Conservation (phyloP, 225 moss, liverwort and hornwort species). For the Lunularia cruciata region DNA sequence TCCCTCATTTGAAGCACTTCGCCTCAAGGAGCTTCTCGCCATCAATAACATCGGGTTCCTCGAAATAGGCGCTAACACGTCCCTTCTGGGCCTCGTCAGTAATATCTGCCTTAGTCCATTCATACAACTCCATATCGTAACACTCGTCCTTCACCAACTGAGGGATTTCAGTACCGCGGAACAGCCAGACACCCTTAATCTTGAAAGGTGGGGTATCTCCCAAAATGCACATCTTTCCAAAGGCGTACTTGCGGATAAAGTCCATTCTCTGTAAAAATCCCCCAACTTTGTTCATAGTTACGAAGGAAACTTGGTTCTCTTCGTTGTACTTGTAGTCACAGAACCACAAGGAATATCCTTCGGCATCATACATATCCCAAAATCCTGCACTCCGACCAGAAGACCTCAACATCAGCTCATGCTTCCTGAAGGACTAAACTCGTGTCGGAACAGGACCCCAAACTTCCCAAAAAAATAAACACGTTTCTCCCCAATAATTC, state of each 20-base stretch:
- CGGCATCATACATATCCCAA: conserved; percentile 93
- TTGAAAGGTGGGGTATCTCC: conserved; percentile 66
- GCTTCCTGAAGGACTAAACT: too few relatives aligned
- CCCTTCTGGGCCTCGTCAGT: conserved; percentile 53
- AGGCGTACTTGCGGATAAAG: conserved; percentile 80
- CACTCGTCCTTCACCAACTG: conserved; percentile 84
- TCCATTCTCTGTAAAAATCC: conserved; percentile 97
- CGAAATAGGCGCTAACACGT: conserved; percentile 81
- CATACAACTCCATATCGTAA: conserved; percentile 81
- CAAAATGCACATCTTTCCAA: conserved; percentile 81
- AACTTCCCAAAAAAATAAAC: too few relatives aligned
- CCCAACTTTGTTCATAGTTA: conserved; percentile 94
- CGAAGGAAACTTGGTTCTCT: conserved; percentile 73
- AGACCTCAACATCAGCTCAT: not conserved
- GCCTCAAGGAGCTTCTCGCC: conserved; percentile 86
- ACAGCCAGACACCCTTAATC: conserved; percentile 95
- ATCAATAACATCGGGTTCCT: conserved; percentile 82
- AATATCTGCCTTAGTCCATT: conserved; percentile 83
- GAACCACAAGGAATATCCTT: conserved; percentile 95
- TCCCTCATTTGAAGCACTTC: conserved; percentile 83
- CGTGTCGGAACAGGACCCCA: too few relatives aligned
- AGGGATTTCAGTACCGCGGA: conserved; percentile 76
- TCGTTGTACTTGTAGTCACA: conserved; percentile 93
- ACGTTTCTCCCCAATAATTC: too few relatives aligned
- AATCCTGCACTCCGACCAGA: conserved; percentile 58